These are phyloP conservation scores for Dimocarpus longan DNA, from an alignment of 345 rosid species.

Conservation along the genomic window DNA sequence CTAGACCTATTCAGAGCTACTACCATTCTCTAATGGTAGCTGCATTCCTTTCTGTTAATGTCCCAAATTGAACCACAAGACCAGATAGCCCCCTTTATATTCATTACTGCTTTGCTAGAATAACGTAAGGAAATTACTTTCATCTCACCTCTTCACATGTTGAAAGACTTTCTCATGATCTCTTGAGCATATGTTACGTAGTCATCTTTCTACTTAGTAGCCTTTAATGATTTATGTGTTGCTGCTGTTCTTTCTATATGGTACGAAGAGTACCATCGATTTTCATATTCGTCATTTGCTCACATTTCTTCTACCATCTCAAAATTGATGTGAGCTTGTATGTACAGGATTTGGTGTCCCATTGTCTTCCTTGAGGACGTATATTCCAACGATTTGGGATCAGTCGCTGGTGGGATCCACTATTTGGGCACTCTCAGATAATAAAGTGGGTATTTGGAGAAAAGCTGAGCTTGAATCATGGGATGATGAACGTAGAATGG, in stretches of 20 bases:
- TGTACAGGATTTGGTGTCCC: slow-evolving; percentile 77
- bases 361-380: slow-evolving; percentile 71
- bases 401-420: slow-evolving; percentile 79
- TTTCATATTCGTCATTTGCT: slow-evolving; percentile 1
- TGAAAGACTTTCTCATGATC: not conserved
- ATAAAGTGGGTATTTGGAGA: slow-evolving; percentile 65
- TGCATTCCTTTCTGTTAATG: not conserved
- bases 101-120: not conserved
- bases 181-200: not conserved
- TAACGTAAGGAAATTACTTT: not conserved
- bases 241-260: not conserved
- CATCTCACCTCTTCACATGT: too few species aligned
- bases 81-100: not conserved
- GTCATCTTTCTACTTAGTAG: not conserved
- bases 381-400: slow-evolving; percentile 62
- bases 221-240: not conserved
- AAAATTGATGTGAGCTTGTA: slow-evolving; percentile 21
- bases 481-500: slow-evolving; percentile 65
- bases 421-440: slow-evolving; percentile 73
- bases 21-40: slow-evolving; percentile 4
- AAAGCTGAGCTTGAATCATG: slow-evolving; percentile 91
- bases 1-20: not conserved
- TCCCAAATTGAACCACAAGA: not conserved
- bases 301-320: slow-evolving; percentile 8
- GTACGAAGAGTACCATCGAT: not conserved